Evolutionary conservation across 805 yeast genomes (phyloP), one percentile per base, ranked within the genome.

Genomic region (Hanseniaspora guilliermondii): DNA sequence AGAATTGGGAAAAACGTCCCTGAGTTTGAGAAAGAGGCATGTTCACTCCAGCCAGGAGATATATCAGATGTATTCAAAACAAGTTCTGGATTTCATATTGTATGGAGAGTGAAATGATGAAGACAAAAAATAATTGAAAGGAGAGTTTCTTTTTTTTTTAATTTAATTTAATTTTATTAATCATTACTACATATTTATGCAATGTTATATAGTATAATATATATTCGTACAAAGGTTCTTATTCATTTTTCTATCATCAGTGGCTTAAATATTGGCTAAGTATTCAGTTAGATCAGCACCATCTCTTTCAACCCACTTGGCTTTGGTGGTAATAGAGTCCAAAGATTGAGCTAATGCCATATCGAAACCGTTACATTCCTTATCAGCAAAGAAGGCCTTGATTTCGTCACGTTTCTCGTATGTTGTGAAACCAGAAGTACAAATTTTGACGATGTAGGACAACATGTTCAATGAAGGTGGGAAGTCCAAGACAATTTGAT

Each of bases 1-100:
- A 87, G 85, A 24, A 80, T 76, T 57, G 96, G 96, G 39, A 88
- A 83, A 61, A 93, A 93, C 98, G 97, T 93, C 68, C 96, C 96
- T 36, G 71, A 83, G 56, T 93, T 93, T 64, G 98, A 93, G 68
- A 81, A 81, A 57, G 95, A 93, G 2, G 82, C 96, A 1, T 91
- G 85, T 66, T 81, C 70, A 4, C 72, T 93, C 59, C 79, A 85
- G 59, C 82, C 87, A 21, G 96, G 96, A 21, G 93, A 89, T 64
- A 67, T 85, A 45, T 83, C 93, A 63, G 85, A 79, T 44, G 78
- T 88, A 27, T 85, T 93, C 16, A 97, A 88, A 69, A 79, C 89
- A 17, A 94, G 83, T 62, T 83, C 94, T 60, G 98, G 98, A 22
- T 81, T 87, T 49, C 98, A 93, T 64, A 66, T 93, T 58, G 81